phyloP scores from a whole-genome alignment of 805 yeast genomes.

The Schwanniomyces pseudopolymorphus region DNA sequence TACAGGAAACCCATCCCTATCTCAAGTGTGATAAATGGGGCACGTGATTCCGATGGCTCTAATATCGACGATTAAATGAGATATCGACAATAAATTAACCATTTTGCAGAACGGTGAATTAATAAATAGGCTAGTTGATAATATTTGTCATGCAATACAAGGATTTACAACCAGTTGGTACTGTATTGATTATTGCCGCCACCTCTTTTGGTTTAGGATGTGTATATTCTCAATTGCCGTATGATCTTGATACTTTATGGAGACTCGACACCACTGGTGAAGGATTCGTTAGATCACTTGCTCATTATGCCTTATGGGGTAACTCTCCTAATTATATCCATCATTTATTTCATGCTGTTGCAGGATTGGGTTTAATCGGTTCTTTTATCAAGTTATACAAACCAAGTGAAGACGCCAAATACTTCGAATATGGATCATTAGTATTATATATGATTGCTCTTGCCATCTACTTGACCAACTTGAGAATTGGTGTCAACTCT shows the following conservation, averaged over 20 bases:
- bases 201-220: constrained; percentile 81
- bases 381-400: constrained; percentile 75
- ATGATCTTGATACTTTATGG: constrained; percentile 78
- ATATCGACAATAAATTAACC: too few relatives aligned
- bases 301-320: constrained; percentile 77
- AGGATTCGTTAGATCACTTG: constrained; percentile 61
- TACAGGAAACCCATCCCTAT: too few relatives aligned
- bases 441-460: constrained; percentile 69
- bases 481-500: constrained; percentile 75
- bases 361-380: constrained; percentile 69
- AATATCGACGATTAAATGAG: too few relatives aligned
- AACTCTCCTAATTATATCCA: constrained; percentile 57
- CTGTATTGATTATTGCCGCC: constrained; percentile 46
- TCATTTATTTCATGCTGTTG: constrained; percentile 60
- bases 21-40: too few relatives aligned
- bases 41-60: too few relatives aligned
- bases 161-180: constrained; percentile 47
- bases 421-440: constrained; percentile 87
- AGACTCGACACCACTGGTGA: constrained; percentile 42
- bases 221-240: constrained; percentile 74
- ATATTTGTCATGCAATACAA: constrained; percentile 40
- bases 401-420: constrained; percentile 81
- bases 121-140: too few relatives aligned
- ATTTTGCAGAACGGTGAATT: too few relatives aligned
- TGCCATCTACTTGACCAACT: constrained; percentile 81